phyloP scores from a whole-genome alignment of 352 stramenopile genomes.

The Discostella stelligera region DNA sequence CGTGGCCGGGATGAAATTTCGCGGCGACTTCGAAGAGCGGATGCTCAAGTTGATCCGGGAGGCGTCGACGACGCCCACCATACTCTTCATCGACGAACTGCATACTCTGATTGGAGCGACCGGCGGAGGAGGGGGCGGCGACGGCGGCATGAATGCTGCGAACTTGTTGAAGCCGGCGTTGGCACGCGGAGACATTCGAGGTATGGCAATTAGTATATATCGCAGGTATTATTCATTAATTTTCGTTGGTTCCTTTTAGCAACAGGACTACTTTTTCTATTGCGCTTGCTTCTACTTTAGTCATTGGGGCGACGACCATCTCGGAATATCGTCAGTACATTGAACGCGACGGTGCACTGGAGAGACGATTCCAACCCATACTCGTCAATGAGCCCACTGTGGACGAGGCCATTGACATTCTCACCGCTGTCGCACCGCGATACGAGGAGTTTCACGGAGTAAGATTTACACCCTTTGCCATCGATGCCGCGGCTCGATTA shows the following conservation, averaged over 20 bases:
- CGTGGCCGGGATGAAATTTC: slow-evolving; percentile 90
- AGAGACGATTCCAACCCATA: slow-evolving; percentile 94
- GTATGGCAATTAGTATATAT: slow-evolving; percentile 2
- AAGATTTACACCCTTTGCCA: slow-evolving; percentile 87
- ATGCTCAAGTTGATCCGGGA: slow-evolving; percentile 94
- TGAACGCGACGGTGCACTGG: slow-evolving; percentile 94
- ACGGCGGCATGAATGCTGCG: slow-evolving; percentile 81
- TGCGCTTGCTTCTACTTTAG: slow-evolving; percentile 37
- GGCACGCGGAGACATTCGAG: slow-evolving; percentile 85
- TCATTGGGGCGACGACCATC: slow-evolving; percentile 93
- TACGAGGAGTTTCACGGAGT: slow-evolving; percentile 95
- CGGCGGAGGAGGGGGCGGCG: slow-evolving; percentile 64
- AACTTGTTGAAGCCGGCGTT: slow-evolving; percentile 96
- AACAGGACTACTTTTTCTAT: neutral
- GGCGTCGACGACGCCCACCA: slow-evolving; percentile 89
- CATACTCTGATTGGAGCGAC: slow-evolving; percentile 92
- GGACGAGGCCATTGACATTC: slow-evolving; percentile 93
- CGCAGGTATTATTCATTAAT: neutral
- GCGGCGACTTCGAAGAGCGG: slow-evolving; percentile 95
- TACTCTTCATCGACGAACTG: slow-evolving; percentile 96
- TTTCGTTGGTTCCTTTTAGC: neutral
- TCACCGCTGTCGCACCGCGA: slow-evolving; percentile 92
- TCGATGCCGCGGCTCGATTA: slow-evolving; percentile 89
- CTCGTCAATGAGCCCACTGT: slow-evolving; percentile 92
- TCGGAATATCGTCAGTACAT: slow-evolving; percentile 96